Evolutionary conservation across 371 early-diverging fungal genomes (phyloP), one percentile per base, ranked within the genome.

Genomic region (Circinella minor): DNA sequence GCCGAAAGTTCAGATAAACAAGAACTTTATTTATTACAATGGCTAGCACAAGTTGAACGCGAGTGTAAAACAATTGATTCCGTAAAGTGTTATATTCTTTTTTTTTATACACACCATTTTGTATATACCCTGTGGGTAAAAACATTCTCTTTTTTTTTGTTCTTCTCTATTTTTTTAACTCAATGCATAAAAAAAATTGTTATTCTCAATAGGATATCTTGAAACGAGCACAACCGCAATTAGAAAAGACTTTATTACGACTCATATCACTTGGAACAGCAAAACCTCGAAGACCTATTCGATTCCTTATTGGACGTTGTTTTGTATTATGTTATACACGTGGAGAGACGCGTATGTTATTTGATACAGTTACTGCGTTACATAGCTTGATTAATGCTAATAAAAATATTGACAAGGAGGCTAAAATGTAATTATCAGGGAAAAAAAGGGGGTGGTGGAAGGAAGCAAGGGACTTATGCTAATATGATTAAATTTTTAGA

Each of bases 21-120:
- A 68, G 95, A 95, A 75, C 83, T 93, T 7, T 85, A 87, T 65
- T 77, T 93, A 10, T 86, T 94, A 63, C 94, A 93, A 71, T 95
- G 94, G 94, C 83, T 95, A 37, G 89, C 92, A 0, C 79, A 81
- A 46, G 86, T 93, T 34, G 93, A 92, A 78, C 84, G 89, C 69
- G 92, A 92, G 65, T 78, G 84, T 55, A 86, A 89, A 65, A 76
- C 77, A 0, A 77, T 82, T 17, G 79, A 83, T 49, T 74, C 77
- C 67, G 90, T 89, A 86, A 63, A 80, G 46, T 38, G 14, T 59
- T 46, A 27, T 27, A 27, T 27, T 27, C 27, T 27, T 27, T 27
- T 27, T 27, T 27, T 27, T 27, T 27, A 27, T 27, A 27, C 27
- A 27, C 27, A 27, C 27, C 27, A 27, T 27, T 27, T 2, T 27